Evolutionary conservation across 169 alveolate species (phyloP).

Genomic region (Eimeria acervulina): DNA sequence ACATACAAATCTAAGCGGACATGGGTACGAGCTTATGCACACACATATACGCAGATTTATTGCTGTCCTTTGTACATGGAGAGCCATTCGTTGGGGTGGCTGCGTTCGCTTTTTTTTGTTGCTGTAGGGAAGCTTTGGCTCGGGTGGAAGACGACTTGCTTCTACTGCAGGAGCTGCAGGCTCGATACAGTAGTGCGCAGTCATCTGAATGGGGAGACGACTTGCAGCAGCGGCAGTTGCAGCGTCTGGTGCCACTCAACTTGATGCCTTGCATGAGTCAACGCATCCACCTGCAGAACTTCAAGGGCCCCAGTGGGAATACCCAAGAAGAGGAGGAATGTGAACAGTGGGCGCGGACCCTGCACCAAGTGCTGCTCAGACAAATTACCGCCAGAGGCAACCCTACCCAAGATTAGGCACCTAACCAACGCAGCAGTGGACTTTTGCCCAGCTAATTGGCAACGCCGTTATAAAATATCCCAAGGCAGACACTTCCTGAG

Average conservation of each 20-base stretch:
- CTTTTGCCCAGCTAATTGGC: background rate
- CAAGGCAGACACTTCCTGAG: background rate
- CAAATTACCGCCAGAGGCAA: slow-evolving; percentile 47
- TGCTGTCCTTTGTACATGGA: background rate
- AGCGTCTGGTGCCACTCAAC: slow-evolving; percentile 57
- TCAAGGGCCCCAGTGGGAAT: background rate
- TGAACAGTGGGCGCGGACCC: slow-evolving; percentile 46
- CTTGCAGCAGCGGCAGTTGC: slow-evolving; percentile 43
- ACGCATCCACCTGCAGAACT: slow-evolving; percentile 12
- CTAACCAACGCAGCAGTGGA: background rate
- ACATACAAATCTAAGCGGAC: background rate
- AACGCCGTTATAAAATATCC: background rate
- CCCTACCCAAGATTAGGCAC: background rate
- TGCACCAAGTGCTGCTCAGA: slow-evolving; percentile 34
- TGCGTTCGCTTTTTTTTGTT: background rate
- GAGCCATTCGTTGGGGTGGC: background rate
- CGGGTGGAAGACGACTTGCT: slow-evolving; percentile 64
- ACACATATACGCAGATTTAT: background rate
- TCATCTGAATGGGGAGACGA: slow-evolving; percentile 48
- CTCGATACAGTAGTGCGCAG: slow-evolving; percentile 51
- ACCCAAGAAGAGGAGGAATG: background rate
- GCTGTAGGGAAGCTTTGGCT: slow-evolving; percentile 46
- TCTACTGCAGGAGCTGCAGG: slow-evolving; percentile 47
- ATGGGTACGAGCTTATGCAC: background rate
- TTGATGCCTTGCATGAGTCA: slow-evolving; percentile 64